Base-by-base conservation (phyloP, 305 asterid species). In the Fraxinus floribunda region DNA sequence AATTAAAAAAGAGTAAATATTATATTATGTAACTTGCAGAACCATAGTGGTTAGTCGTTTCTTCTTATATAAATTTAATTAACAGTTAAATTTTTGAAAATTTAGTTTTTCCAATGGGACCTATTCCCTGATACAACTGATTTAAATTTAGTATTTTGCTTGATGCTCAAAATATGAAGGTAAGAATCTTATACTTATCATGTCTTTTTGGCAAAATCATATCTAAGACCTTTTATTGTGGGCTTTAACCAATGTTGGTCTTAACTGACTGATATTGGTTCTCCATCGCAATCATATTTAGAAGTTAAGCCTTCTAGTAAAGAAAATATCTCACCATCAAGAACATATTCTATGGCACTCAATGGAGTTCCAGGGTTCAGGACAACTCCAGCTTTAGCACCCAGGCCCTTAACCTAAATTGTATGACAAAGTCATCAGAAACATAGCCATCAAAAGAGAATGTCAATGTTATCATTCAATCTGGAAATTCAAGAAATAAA, bases 301-400 rank as follows among this genome's bases (percentile, higher is more conserved):
- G 66, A n/a, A 55, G 66, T 55, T 55, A 55, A n/a, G 32, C 22
- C 46, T 55, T 29, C n/a, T 78, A 82, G 41, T 3, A 35, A 78
- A 49, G 41, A 36, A 18, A 36, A 75, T 79, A 77, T 46, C 95
- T 89, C 93, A 97, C 99, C 96, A 75, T 97, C 99, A 85, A 97
- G 95, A 70, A 97, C 91, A 88, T 93, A 97, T 83, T 94, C 99
- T 77, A 97, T 94, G 85, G 95, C 85, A 62, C 79, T 86, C 90
- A 97, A 86, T 74, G 99, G 92, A 78, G 99, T 94, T 80, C 83
- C 98, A 75, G 99, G 99, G 89, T 97, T 97, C 88, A 97, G 91
- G 82, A 97, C 99, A 70, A 97, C 99, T 88, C 99, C 99, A 83
- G 98, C 98, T 90, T 97, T 97, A 77, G 99, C 99, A 80, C 99